Base-by-base conservation (phyloP, 2,329 filamentous ascomycete genomes). In the Botrytis cinerea region DNA sequence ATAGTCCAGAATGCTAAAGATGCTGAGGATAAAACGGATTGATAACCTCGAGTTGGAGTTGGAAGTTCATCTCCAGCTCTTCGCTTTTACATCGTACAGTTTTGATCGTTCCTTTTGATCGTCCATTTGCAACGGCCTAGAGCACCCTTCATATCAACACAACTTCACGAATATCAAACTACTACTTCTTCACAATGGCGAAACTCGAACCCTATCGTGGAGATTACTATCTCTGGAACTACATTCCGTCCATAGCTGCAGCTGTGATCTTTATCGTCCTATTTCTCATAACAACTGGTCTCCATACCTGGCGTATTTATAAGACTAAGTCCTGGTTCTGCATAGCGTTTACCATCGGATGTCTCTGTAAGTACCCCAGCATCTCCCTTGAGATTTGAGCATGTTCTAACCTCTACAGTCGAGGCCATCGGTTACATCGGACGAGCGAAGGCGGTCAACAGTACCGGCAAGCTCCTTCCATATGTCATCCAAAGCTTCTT, bases 201-300 rank as follows among this genome's bases (percentile, higher is more conserved):
- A 54, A n/a, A 54, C 48, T 54, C 48, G 25, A n/a, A n/a, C 48
- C 48, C 25, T 54, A 54, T 16, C 2, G 2, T n/a, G 48, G 5
- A 2, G 48, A 54, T 54, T 54, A 54, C 48, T 54, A 54, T 3
- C 48, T 54, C 48, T 54, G 48, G 48, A 54, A 85, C 62, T 87
- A 87, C 75, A 78, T 84, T 54, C 85, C 86, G 0, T 86, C 83
- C 5, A 76, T 82, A 14, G 79, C 80, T 0, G 83, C 84, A 4
- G 85, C 85, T 4, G 79, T 82, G 18, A 75, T 84, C 40, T 84
- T 85, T 70, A 77, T 81, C 22, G 70, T 82, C 12, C 70, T 83
- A 32, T 83, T 83, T 74, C 35, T 78, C 2, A 38, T 66, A 25
- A 62, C 74, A 1, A 82, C 81, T 0, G 12, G 35, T 22, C 69